phyloP scores from a whole-genome alignment of 768 basidiomycete species.

The Trametes maxima region DNA sequence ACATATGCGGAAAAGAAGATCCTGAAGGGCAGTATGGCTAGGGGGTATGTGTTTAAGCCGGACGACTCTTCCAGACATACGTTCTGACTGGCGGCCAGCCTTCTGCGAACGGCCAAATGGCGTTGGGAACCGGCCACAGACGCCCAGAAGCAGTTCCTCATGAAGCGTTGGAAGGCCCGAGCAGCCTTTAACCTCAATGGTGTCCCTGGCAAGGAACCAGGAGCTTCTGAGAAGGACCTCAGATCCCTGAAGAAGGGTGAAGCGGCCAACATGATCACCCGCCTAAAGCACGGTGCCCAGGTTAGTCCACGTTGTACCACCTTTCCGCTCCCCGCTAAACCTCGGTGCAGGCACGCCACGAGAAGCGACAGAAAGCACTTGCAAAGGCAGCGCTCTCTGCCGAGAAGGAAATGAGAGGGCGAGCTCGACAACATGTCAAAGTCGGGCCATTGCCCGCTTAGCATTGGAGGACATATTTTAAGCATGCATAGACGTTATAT shows the following conservation, averaged over 20 bases:
- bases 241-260: slow-evolving; percentile 70
- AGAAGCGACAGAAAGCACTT: slow-evolving; percentile 50
- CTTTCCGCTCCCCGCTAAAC: not conserved
- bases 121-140: slow-evolving; percentile 61
- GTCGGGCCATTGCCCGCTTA: slow-evolving; percentile 56
- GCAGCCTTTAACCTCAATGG: slow-evolving; percentile 15
- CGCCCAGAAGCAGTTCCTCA: slow-evolving; percentile 58
- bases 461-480: not conserved
- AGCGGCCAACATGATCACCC: slow-evolving; percentile 77
- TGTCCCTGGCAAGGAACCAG: slow-evolving; percentile 25
- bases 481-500: not conserved
- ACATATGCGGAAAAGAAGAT: slow-evolving; percentile 62
- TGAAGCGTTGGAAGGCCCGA: slow-evolving; percentile 48
- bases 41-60: slow-evolving; percentile 47
- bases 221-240: slow-evolving; percentile 36
- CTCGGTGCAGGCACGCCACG: slow-evolving; percentile 51
- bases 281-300: slow-evolving; percentile 75
- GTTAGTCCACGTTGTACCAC: slow-evolving; percentile 39
- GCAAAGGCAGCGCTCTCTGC: slow-evolving; percentile 38
- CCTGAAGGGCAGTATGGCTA: slow-evolving; percentile 47
- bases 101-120: slow-evolving; percentile 70
- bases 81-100: slow-evolving; percentile 31
- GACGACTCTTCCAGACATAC: not conserved
- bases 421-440: slow-evolving; percentile 55
- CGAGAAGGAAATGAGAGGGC: slow-evolving; percentile 53